Evolutionary conservation across 768 basidiomycete genomes (phyloP), one percentile per base, ranked within the genome.

Genomic region (Steccherinum ochraceum): DNA sequence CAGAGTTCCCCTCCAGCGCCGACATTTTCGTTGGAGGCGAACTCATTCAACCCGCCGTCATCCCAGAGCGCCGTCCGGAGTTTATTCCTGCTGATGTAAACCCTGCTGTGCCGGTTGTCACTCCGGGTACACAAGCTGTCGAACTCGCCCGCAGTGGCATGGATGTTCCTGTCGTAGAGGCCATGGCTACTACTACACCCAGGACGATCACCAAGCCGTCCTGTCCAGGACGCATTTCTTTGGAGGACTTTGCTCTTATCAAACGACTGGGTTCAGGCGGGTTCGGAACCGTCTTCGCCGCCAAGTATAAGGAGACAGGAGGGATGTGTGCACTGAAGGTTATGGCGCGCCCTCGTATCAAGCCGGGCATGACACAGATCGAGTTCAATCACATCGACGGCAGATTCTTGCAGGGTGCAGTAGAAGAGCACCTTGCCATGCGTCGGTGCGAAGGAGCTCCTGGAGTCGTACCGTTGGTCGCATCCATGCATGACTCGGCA

Each of bases 401-500:
- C 7, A 7, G 16, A 7, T 35, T 35, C 30, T 7, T 35, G 41
- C 5, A 43, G 18, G 41, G 10, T 7, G 41, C 41, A 7, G 41
- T 43, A 10, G n/a, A 45, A 2, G 52, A 54, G 45, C 45, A 50
- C 11, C n/a, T 30, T 13, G 19, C 43, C 4, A n/a, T 54, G 5
- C 44, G 20, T 2, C 40, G 30, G 1, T 13, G 44, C 1, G 13
- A 16, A 23, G 49, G 52, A 10, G 23, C 30, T 26, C 13, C 16
- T 10, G 44, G 44, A n/a, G 40, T 54, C 11, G 13, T 54, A 12
- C 42, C 45, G 16, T 26, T 54, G 10, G 13, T 54, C 12, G 52
- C 26, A 4, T 49, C 47, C 35, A 49, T 54, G 21, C 48, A 54
- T 26, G 52, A 54, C 25, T 21, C 23, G 3, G 39, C 20, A 7